Conservation (phyloP, 805 yeast species). For the Pichia cephalocereana region DNA sequence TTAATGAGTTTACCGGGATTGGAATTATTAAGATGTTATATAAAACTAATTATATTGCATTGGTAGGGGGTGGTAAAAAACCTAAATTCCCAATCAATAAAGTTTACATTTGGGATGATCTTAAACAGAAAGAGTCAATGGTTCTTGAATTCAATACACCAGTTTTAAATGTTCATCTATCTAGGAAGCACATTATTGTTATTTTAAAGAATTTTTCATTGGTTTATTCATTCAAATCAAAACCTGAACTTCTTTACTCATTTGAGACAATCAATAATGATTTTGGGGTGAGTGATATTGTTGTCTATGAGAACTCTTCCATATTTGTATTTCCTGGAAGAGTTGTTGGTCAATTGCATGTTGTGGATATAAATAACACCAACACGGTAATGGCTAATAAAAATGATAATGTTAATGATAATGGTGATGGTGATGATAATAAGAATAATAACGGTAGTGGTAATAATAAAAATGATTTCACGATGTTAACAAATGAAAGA, state of each 20-base stretch:
- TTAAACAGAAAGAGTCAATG: slow-evolving; percentile 64
- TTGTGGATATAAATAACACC: slow-evolving; percentile 54
- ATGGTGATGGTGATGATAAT: not conserved
- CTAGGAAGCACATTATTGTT: slow-evolving; percentile 68
- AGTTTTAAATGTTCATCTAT: slow-evolving; percentile 62
- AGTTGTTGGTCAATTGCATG: slow-evolving; percentile 66
- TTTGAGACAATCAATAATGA: slow-evolving; percentile 62
- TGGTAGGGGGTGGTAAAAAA: slow-evolving; percentile 81
- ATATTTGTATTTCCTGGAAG: slow-evolving; percentile 73
- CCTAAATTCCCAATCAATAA: slow-evolving; percentile 76
- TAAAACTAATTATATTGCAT: slow-evolving; percentile 81
- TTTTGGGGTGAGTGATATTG: slow-evolving; percentile 49
- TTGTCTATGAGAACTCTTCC: slow-evolving; percentile 18
- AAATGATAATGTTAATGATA: not conserved
- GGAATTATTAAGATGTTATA: slow-evolving; percentile 76
- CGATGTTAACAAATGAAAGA: slow-evolving; percentile 1
- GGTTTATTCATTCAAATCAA: slow-evolving; percentile 73
- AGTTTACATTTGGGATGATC: slow-evolving; percentile 86
- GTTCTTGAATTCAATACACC: slow-evolving; percentile 70
- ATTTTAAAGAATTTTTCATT: slow-evolving; percentile 58
- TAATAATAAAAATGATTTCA: slow-evolving; percentile 23
- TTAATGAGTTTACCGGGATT: slow-evolving; percentile 40
- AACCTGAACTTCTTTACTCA: slow-evolving; percentile 56
- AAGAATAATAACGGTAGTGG: not conserved
- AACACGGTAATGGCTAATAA: slow-evolving; percentile 23